Conservation (phyloP, 192 early-diverging fungal species). For the Linnemannia zychae region DNA sequence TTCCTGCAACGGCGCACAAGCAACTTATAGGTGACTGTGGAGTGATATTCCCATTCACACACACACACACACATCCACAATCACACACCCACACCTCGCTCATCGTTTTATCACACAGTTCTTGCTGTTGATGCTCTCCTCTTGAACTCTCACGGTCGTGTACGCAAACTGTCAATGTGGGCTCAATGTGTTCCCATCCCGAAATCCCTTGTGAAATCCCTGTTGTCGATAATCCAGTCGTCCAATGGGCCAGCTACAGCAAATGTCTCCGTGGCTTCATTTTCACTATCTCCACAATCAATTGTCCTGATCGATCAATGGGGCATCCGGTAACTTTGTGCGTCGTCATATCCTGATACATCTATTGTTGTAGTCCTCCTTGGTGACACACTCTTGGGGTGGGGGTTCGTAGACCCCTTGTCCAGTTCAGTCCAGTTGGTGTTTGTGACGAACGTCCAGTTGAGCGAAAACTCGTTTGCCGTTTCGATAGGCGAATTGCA, state of each 20-base stretch:
- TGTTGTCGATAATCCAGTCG: not conserved
- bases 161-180: not conserved
- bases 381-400: not conserved
- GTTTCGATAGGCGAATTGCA: not conserved
- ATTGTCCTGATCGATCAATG: not conserved
- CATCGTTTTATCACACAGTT: not conserved
- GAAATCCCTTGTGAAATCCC: not conserved
- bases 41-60: not conserved
- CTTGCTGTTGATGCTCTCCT: not conserved
- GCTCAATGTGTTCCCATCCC: too few species aligned
- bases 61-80: not conserved
- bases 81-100: too few species aligned
- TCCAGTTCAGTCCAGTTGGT: not conserved
- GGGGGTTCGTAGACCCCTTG: not conserved
- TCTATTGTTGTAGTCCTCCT: not conserved
- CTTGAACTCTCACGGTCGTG: not conserved
- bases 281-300: not conserved
- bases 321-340: not conserved
- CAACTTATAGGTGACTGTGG: not conserved
- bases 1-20: not conserved
- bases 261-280: not conserved
- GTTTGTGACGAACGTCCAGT: too few species aligned
- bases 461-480: not conserved
- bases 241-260: not conserved
- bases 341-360: not conserved